Conservation (phyloP, 169 alveolate genomes). For the Plasmodium yoelii region DNA sequence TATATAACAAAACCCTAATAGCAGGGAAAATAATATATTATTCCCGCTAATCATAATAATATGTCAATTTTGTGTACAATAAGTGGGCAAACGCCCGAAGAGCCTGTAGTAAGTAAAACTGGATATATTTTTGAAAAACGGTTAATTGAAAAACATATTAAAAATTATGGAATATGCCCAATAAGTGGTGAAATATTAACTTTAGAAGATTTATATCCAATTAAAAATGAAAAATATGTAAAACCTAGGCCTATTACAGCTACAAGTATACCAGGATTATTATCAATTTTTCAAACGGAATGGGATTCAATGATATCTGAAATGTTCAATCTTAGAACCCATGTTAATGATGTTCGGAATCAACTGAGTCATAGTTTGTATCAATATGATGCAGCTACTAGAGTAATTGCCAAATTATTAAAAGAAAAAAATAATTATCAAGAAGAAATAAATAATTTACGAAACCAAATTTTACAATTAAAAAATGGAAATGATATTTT, state of each 20-base stretch:
- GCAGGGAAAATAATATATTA: not conserved
- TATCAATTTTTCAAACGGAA: conserved; percentile 93
- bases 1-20: not conserved
- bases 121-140: conserved; percentile 89
- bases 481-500: conserved; percentile 78
- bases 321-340: conserved; percentile 91
- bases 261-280: conserved; percentile 94
- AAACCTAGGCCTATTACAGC: conserved; percentile 95
- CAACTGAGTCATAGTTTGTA: conserved; percentile 97
- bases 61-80: conserved; percentile 90
- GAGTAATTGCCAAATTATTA: conserved; percentile 96
- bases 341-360: conserved; percentile 89
- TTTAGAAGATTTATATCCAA: conserved; percentile 83
- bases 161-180: conserved; percentile 86
- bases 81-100: conserved; percentile 90
- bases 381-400: conserved; percentile 98
- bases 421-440: conserved; percentile 95
- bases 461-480: conserved; percentile 83
- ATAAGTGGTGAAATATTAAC: conserved; percentile 87
- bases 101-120: conserved; percentile 89
- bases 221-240: conserved; percentile 82
- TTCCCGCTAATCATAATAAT: not conserved
- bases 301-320: conserved; percentile 97
- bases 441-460: conserved; percentile 87
- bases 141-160: conserved; percentile 88